These are phyloP conservation scores for Selaginella tamariscina DNA, from an alignment of 75 land plant genomes.

Conservation along the genomic window DNA sequence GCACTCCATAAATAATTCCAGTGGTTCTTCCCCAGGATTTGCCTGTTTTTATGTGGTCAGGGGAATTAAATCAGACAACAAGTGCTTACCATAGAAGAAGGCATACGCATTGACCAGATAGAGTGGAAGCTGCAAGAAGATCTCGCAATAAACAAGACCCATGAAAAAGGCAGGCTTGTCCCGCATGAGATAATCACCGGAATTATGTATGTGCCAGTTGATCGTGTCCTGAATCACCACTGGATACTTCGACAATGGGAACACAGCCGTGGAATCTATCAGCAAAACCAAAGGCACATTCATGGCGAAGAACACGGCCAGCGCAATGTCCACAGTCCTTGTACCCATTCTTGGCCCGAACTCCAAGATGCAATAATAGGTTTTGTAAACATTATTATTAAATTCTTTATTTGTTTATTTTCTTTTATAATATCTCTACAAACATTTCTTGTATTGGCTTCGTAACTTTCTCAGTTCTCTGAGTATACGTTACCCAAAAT, in stretches of 20 bases:
- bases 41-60: slow-evolving; percentile 21
- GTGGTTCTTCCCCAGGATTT: slow-evolving; percentile 30
- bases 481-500: too few species aligned
- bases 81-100: slow-evolving; percentile 19
- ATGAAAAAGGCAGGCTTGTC: slow-evolving; percentile 20
- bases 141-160: slow-evolving; percentile 24
- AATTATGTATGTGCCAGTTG: slow-evolving; percentile 15
- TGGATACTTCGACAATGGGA: slow-evolving; percentile 16
- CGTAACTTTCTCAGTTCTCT: too few species aligned
- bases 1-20: slow-evolving; percentile 26
- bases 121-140: slow-evolving; percentile 30
- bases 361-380: too few species aligned
- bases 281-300: slow-evolving; percentile 19
- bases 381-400: too few species aligned
- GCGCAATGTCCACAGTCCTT: slow-evolving; percentile 16
- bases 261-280: slow-evolving; percentile 21
- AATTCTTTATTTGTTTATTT: too few species aligned
- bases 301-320: slow-evolving; percentile 16
- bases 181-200: slow-evolving; percentile 26
- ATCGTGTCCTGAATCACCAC: slow-evolving; percentile 5
- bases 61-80: neutral
- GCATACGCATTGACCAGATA: slow-evolving; percentile 22
- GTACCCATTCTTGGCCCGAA: too few species aligned
- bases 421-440: too few species aligned
- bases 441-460: too few species aligned